Percentiles rank a stretch among this genome's conserved stretches.
Conservation (phyloP, 2,329 filamentous ascomycete species). For the Talaromyces sp. region DNA sequence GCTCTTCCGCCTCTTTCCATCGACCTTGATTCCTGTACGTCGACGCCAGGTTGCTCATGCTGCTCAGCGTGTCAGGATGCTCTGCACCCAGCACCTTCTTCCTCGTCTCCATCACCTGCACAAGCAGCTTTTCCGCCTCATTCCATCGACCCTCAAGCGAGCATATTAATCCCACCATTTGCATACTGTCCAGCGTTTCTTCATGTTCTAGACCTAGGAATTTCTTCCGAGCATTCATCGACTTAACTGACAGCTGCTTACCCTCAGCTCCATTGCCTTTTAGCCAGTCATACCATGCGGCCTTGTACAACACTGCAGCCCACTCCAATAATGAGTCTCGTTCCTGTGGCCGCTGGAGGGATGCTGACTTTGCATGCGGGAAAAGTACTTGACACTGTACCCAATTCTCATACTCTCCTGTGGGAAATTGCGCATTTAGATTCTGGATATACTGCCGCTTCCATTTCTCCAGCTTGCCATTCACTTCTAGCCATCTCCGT, state of each 20-base stretch:
- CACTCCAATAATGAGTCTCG: neutral
- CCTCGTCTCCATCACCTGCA: too few species aligned
- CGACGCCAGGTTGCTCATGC: too few species aligned
- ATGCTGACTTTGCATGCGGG: slow-evolving; percentile 23
- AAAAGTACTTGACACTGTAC: slow-evolving; percentile 23
- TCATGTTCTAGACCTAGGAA: slow-evolving; percentile 19
- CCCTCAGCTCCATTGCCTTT: slow-evolving; percentile 21
- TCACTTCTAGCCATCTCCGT: slow-evolving; percentile 25
- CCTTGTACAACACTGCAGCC: slow-evolving; percentile 5
- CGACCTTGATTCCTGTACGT: neutral
- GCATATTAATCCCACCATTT: neutral
- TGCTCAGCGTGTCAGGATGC: too few species aligned
- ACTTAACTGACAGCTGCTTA: slow-evolving; percentile 21
- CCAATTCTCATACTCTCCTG: slow-evolving; percentile 26
- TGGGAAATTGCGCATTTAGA: slow-evolving; percentile 23
- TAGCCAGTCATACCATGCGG: neutral
- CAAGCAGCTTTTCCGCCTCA: neutral
- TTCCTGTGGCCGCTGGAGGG: neutral
- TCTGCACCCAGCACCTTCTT: neutral
- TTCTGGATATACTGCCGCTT: slow-evolving; percentile 23
- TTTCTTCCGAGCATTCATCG: slow-evolving; percentile 18
- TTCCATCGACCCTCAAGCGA: neutral
- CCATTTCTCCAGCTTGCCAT: slow-evolving; percentile 27
- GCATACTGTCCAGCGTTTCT: neutral
- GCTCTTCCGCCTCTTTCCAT: neutral